Evolutionary conservation across 139 green algal genomes (phyloP), one percentile per base, ranked within the genome.

Genomic region (Trebouxia sp.): DNA sequence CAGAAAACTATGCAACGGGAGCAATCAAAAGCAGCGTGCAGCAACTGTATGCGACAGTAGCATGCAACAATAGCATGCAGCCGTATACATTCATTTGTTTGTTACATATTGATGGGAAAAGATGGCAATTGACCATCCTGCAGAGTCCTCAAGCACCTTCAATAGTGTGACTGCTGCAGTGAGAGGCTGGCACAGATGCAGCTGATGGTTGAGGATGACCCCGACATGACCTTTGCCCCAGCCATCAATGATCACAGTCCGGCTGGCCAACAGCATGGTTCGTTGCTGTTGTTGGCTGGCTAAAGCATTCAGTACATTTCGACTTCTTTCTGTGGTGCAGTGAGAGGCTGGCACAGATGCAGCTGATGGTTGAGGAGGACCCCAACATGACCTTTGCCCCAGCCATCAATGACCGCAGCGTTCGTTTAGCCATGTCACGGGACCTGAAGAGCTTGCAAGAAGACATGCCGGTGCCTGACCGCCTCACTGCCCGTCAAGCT

Each of bases 381-480:
- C 56, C 78, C 0, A 47, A 86, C 32, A 26, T 76, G 30, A 86
- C 84, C 35, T 88, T 84, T 65, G 45, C 67, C 24, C 84, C 82
- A 6, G 47, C 81, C 42, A 75, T 88, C 30, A 88, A 88, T 50
- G 72, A 76, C 4, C 47, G 65, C 7, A 87, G 82, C 7, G 41
- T 82, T 22, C 56, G 76, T 15, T 39, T 88, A 43, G 85, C 85
- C 1, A 78, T 83, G 5, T 43, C 79, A 42, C 51, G 69, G 50
- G 50, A 85, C 65, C 67, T 78, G 39, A 72, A 82, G 0, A 76
- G 82, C 22, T n/a, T 84, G 15, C 65, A 65, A n/a, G 78, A 83
- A 11, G 58, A 82, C 22, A 11, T 82, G 41, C 77, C 77, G 28
- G 32, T 69, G 41, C 39, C 56, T 22, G 14, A 82, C 55, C 56